phyloP scores from a whole-genome alignment of 2,329 filamentous ascomycete genomes.

The Ascochyta viciae-villosae region DNA sequence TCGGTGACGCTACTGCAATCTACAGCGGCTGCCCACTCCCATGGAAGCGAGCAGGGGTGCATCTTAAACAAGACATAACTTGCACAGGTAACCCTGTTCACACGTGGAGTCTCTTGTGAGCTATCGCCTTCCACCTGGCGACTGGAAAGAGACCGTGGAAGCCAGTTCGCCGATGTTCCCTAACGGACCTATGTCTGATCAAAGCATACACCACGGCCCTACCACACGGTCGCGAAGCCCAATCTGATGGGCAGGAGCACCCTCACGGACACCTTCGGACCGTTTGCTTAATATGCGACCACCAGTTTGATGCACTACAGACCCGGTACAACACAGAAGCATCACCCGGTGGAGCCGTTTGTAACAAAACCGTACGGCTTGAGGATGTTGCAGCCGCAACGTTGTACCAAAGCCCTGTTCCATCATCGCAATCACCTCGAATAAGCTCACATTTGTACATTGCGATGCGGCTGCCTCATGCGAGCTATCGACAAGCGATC shows the following conservation, averaged over 20 bases:
- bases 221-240: conserved; percentile 14
- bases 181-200: conserved; percentile 21
- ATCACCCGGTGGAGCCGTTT: conserved; percentile 7
- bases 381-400: conserved; percentile 34
- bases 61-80: conserved; percentile 35
- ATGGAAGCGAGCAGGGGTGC: conserved; percentile 44
- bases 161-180: conserved; percentile 24
- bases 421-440: conserved; percentile 21
- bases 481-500: conserved; percentile 21
- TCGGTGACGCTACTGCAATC: conserved; percentile 43
- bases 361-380: conserved; percentile 34
- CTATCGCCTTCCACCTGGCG: conserved; percentile 33
- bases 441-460: conserved; percentile 19
- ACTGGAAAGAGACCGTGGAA: conserved; percentile 33
- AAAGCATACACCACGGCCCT: conserved; percentile 15
- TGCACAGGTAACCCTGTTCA: conserved; percentile 42
- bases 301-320: conserved; percentile 12
- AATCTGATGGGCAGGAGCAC: conserved; percentile 14
- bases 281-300: conserved; percentile 36
- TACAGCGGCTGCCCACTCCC: conserved; percentile 45
- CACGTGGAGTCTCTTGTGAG: conserved; percentile 41
- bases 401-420: conserved; percentile 33
- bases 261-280: conserved; percentile 21
- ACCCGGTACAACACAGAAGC: conserved; percentile 15
- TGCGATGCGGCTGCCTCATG: conserved; percentile 25